These are phyloP conservation scores for Microdochium trichocladiopsis DNA, from an alignment of 2,329 filamentous ascomycete genomes.

Conservation along the genomic window DNA sequence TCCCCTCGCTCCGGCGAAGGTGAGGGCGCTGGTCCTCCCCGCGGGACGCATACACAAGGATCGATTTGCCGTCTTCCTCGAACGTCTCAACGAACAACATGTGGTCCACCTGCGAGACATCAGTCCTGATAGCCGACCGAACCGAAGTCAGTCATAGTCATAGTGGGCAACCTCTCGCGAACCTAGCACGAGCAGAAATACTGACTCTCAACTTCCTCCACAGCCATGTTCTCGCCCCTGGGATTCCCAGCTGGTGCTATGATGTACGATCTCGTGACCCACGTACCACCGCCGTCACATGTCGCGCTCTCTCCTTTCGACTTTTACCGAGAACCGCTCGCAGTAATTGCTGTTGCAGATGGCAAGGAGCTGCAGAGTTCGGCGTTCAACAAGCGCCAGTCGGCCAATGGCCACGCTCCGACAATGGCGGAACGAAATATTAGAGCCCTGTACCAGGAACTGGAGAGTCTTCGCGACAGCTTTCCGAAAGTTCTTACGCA, in stretches of 20 bases:
- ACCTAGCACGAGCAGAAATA: neutral
- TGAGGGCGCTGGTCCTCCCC: constrained; percentile 81
- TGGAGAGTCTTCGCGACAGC: constrained; percentile 63
- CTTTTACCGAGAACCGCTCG: constrained; percentile 75
- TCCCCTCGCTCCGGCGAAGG: constrained; percentile 83
- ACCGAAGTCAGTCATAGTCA: constrained; percentile 61
- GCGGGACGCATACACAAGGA: constrained; percentile 78
- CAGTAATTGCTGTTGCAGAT: constrained; percentile 80
- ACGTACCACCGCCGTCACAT: constrained; percentile 72
- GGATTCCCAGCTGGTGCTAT: constrained; percentile 81
- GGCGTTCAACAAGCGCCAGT: constrained; percentile 47
- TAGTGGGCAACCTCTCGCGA: too few species aligned
- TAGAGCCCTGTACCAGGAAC: constrained; percentile 54
- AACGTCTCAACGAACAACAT: constrained; percentile 71
- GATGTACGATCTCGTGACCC: constrained; percentile 80
- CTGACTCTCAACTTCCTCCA: neutral
- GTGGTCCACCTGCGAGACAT: constrained; percentile 81
- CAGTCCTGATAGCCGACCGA: constrained; percentile 74
- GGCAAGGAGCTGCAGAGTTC: constrained; percentile 58
- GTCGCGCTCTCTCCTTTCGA: constrained; percentile 82
- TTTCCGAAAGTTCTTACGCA: constrained; percentile 74
- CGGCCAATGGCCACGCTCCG: constrained; percentile 39
- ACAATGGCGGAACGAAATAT: constrained; percentile 50
- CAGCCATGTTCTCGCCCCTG: constrained; percentile 90
- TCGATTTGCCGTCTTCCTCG: constrained; percentile 72